A percentile compares a stretch with the other conserved stretches of the same genome.
Evolutionary conservation across 2,329 filamentous ascomycete species (phyloP).

Genomic region (Neonectria ditissima): DNA sequence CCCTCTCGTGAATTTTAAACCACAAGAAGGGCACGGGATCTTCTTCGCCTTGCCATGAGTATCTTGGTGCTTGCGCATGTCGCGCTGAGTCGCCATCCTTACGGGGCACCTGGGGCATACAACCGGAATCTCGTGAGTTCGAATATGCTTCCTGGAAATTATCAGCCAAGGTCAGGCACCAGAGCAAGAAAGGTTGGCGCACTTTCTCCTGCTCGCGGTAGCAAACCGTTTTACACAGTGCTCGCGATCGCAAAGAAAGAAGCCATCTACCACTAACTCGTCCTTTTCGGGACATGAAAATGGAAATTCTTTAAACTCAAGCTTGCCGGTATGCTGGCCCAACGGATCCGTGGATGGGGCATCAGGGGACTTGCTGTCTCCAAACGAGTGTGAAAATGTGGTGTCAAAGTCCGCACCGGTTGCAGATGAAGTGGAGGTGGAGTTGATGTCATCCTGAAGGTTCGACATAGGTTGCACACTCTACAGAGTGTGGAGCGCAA

Average conservation of each 20-base stretch:
- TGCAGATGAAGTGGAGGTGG: neutral
- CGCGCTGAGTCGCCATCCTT: conserved; percentile 25
- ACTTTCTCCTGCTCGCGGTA: conserved; percentile 32
- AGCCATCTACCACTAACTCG: conserved; percentile 31
- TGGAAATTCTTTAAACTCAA: conserved; percentile 27
- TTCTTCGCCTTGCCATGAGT: conserved; percentile 18
- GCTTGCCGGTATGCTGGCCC: conserved; percentile 3
- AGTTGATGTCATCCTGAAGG: conserved; percentile 9
- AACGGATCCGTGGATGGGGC: neutral
- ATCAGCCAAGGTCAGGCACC: conserved; percentile 3
- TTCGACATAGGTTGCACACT: conserved; percentile 16
- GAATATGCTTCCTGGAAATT: conserved; percentile 35
- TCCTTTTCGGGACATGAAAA: conserved; percentile 30
- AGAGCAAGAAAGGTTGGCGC: neutral
- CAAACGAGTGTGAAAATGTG: conserved; percentile 9
- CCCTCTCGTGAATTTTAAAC: conserved; percentile 1
- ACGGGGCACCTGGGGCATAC: conserved; percentile 28
- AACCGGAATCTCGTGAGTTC: conserved; percentile 35
- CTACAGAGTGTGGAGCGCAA: conserved; percentile 31
- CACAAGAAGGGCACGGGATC: conserved; percentile 3
- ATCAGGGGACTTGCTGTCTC: neutral
- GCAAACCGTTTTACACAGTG: conserved; percentile 19
- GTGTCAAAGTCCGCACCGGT: neutral
- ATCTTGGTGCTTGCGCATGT: conserved; percentile 32
- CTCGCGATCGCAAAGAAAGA: conserved; percentile 27